Evolutionary conservation across 768 basidiomycete species (phyloP), one percentile per base, ranked within the genome.

Genomic region (Boletus patriciae): DNA sequence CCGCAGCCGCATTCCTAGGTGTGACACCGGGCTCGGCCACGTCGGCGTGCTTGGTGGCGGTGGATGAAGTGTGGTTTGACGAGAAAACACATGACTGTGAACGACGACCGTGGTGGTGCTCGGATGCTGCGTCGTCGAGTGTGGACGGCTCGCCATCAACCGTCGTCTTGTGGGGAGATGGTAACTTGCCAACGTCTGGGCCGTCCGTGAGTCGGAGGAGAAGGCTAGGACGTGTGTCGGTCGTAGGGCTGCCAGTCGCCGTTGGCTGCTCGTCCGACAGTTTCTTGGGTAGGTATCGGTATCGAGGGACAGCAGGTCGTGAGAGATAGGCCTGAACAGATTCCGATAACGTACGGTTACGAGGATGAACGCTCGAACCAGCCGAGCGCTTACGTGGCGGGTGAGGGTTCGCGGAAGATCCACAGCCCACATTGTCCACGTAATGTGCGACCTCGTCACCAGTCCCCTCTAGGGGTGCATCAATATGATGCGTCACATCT

Each of bases 241-340:
- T 15, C 34, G 34, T 31, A 31, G 31, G 11, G 31, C 31, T 31
- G 31, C 31, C 31, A 31, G 31, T 31, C 31, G 31, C 31, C 3
- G 31, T 41, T 8, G 31, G 18, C 38, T 9, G 54, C 38, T 43
- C 4, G 15, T 38, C 38, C 54, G 29, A 21, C 25, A 5, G 4
- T 12, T 36, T 52, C 29, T 43, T 46, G 16, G 47, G 23, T 33
- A 43, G 37, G 41, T 44, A 54, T 52, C 57, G 37, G 41, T 44
- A 54, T 52, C 57, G 58, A 19, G 42, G 48, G 18, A 31, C 25
- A 41, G 43, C 33, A 8, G 64, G 54, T 7, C 49, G 54, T 12
- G 62, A 59, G 47, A 84, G 77, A 64, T 83, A 75, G 2, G 78
- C 78, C 40, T 77, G 79, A 4, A 84, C 75, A 15, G 80, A 77